Evolutionary conservation across 2,329 filamentous ascomycete genomes (phyloP), one percentile per base, ranked within the genome.

Genomic region (Epicoccum nigrum): DNA sequence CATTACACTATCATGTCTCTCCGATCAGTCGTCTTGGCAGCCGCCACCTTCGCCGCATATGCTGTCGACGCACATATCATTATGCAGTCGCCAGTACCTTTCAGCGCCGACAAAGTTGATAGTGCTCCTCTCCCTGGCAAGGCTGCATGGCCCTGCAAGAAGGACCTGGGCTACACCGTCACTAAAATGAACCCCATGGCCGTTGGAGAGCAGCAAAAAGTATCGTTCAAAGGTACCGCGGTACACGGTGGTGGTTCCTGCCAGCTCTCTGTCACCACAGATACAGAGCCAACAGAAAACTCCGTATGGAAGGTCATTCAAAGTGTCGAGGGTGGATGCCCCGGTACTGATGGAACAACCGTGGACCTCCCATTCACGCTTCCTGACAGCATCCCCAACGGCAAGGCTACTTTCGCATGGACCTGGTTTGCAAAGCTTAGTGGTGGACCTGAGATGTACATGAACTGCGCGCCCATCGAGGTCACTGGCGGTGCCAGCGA

Each of bases 181-280:
- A 60, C 69, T 1, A 55, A 27, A 0, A 69, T 71, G 68, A 74
- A 73, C 64, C 0, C 4, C 62, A 92, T 88, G 73, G 72, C 78
- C 0, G 81, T 89, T 12, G 90, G 90, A 4, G 81, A 83, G 5
- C 58, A 72, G 0, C 83, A 88, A 63, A 70, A 76, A 0, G 79
- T 97, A 1, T 72, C 75, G 0, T 90, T 96, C 73, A 76, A 69
- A 6, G 92, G 92, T 4, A 81, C 78, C 28, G 92, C 92, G 2
- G 84, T 87, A 0, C 94, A 99, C 63, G 92, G 92, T 4, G 94
- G 94, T 38, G 94, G 94, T 0, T 92, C 89, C 1, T 97, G 93
- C 76, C 94, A 99, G 67, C 73, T 97, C 38, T 86, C 85, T 12
- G 78, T 97, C 62, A 92, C 92, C 54, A 78, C 80, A 9, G 76